Evolutionary conservation across 2,329 filamentous ascomycete genomes (phyloP).

Genomic region (Exophiala oligosperma): DNA sequence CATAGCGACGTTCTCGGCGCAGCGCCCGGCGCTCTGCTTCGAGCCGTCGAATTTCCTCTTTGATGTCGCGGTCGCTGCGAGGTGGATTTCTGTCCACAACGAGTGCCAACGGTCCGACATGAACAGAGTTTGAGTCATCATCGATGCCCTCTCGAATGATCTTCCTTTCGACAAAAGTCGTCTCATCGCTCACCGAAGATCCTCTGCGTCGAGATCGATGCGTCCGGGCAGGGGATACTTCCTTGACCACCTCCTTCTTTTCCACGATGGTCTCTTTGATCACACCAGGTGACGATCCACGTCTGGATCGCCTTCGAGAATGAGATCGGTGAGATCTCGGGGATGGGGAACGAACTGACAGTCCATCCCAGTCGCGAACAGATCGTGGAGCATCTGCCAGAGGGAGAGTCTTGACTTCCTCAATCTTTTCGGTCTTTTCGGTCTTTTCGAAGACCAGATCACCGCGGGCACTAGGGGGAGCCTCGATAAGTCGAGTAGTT

Average conservation of each 20-base stretch:
- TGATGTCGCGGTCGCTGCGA: conserved; percentile 63
- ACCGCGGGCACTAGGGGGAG: conserved; percentile 39
- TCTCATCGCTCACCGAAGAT: conserved; percentile 37
- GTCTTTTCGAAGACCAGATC: conserved; percentile 26
- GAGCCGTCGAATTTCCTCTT: conserved; percentile 69
- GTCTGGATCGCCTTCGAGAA: conserved; percentile 24
- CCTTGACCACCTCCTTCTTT: conserved; percentile 25
- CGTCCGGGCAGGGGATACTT: conserved; percentile 27
- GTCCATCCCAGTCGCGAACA: conserved; percentile 35
- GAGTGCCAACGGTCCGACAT: conserved; percentile 47
- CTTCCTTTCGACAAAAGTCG: conserved; percentile 34
- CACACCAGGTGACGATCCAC: conserved; percentile 25
- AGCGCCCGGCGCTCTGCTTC: conserved; percentile 65
- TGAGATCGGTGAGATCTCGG: conserved; percentile 34
- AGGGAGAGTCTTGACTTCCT: conserved; percentile 26
- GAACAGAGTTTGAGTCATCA: conserved; percentile 48
- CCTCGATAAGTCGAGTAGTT: conserved; percentile 34
- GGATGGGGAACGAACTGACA: conserved; percentile 29
- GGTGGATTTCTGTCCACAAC: conserved; percentile 51
- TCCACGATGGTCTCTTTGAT: conserved; percentile 27
- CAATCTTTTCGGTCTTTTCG: conserved; percentile 22
- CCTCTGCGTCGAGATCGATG: conserved; percentile 34
- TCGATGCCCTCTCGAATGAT: conserved; percentile 39
- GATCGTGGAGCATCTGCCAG: conserved; percentile 33
- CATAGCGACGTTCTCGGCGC: conserved; percentile 56